Percentiles rank a stretch among this genome's conserved stretches.
phyloP scores from a whole-genome alignment of 805 yeast genomes.

The Saturnispora besseyi region DNA sequence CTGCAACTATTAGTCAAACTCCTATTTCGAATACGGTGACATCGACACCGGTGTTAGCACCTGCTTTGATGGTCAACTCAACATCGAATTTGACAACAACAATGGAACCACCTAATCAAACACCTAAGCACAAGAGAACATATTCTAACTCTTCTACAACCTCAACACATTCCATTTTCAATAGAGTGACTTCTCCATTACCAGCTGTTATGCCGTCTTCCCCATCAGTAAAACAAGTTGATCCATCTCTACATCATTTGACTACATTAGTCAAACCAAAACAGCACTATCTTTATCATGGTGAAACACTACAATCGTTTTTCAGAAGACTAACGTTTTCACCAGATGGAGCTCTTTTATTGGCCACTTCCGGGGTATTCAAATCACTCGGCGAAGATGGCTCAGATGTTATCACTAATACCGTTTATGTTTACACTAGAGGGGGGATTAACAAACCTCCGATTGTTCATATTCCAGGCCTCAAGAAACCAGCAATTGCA shows the following conservation, averaged over 20 bases:
- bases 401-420: constrained; percentile 34
- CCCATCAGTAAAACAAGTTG: constrained; percentile 12
- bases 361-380: constrained; percentile 70
- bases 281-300: constrained; percentile 54
- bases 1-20: not conserved
- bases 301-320: constrained; percentile 83
- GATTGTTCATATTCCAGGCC: constrained; percentile 67
- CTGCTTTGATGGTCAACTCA: not conserved
- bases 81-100: constrained; percentile 9
- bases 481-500: constrained; percentile 77
- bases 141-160: constrained; percentile 33
- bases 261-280: constrained; percentile 19
- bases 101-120: constrained; percentile 27
- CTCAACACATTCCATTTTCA: constrained; percentile 21
- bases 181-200: constrained; percentile 23
- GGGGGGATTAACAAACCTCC: constrained; percentile 59
- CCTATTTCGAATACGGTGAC: not conserved
- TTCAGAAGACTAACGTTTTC: constrained; percentile 81
- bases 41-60: constrained; percentile 1
- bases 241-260: constrained; percentile 6
- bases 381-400: constrained; percentile 19
- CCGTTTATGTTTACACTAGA: constrained; percentile 75
- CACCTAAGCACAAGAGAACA: constrained; percentile 32
- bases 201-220: constrained; percentile 40
- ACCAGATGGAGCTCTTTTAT: constrained; percentile 77